Conservation (phyloP, 345 rosid genomes). For the Psidium guajava region DNA sequence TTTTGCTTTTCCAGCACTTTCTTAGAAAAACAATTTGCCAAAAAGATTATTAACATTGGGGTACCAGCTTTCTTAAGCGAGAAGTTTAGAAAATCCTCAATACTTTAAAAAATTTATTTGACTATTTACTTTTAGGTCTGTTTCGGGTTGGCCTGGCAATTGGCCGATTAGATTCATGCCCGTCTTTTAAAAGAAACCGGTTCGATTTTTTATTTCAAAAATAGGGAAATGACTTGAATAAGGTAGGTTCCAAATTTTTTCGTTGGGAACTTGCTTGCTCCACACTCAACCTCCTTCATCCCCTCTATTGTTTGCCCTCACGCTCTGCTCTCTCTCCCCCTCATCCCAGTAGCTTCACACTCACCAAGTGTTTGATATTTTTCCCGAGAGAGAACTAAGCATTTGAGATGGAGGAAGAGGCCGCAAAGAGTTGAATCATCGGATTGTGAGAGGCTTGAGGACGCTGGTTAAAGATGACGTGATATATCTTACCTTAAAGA, state of each 20-base stretch:
- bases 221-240: neutral
- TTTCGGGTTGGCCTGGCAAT: neutral
- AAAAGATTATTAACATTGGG: neutral
- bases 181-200: rapidly evolving
- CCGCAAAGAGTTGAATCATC: too few species aligned
- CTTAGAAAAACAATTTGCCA: neutral
- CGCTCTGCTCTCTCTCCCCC: too few species aligned
- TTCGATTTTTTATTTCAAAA: neutral
- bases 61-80: neutral
- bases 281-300: too few species aligned
- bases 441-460: too few species aligned
- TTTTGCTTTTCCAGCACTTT: neutral
- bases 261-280: neutral
- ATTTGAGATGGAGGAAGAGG: too few species aligned
- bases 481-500: too few species aligned
- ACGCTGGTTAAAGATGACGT: too few species aligned
- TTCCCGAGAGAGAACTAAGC: too few species aligned
- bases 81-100: neutral
- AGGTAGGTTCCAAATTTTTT: neutral
- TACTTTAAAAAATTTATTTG: neutral
- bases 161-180: rapidly evolving
- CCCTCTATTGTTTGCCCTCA: too few species aligned
- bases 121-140: rapidly evolving
- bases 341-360: too few species aligned
- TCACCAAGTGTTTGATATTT: too few species aligned